A percentile compares a stretch with the other conserved stretches of the same genome.
Evolutionary conservation across 2,329 filamentous ascomycete genomes (phyloP).

Genomic region (Neonectria magnoliae): DNA sequence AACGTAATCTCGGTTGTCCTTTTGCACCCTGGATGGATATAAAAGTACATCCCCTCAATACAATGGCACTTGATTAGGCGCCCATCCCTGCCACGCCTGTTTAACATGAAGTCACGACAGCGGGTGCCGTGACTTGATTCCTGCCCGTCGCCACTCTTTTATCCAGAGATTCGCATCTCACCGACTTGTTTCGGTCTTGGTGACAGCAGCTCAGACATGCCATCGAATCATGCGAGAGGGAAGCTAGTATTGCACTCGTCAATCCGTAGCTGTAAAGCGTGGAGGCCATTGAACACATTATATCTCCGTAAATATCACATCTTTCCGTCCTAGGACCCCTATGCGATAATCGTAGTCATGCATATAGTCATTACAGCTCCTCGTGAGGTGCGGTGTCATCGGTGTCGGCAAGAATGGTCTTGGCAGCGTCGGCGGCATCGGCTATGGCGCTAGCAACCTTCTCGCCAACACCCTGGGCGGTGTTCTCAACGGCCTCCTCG

Average conservation of each 20-base stretch:
- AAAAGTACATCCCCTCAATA: neutral
- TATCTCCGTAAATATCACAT: conserved; percentile 13
- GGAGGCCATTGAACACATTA: conserved; percentile 4
- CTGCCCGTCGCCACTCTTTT: neutral
- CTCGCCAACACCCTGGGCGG: conserved; percentile 52
- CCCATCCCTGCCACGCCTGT: neutral
- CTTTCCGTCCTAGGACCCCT: conserved; percentile 5
- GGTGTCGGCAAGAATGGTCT: conserved; percentile 62
- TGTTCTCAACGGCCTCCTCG: conserved; percentile 48
- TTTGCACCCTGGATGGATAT: neutral
- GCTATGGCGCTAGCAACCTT: conserved; percentile 58
- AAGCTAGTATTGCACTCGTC: neutral
- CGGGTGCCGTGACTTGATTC: neutral
- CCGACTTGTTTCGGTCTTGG: neutral
- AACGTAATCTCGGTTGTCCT: neutral
- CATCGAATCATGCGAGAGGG: neutral
- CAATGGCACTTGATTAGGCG: neutral
- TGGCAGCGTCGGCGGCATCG: conserved; percentile 62
- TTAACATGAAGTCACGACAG: neutral
- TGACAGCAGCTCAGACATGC: neutral
- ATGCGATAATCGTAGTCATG: conserved; percentile 22
- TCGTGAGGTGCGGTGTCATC: conserved; percentile 68
- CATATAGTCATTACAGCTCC: conserved; percentile 59
- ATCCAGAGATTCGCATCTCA: too few species aligned
- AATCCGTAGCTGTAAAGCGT: neutral